These are phyloP conservation scores for Triticum urartu DNA, from an alignment of 176 grass and related monocot genomes.

Conservation along the genomic window DNA sequence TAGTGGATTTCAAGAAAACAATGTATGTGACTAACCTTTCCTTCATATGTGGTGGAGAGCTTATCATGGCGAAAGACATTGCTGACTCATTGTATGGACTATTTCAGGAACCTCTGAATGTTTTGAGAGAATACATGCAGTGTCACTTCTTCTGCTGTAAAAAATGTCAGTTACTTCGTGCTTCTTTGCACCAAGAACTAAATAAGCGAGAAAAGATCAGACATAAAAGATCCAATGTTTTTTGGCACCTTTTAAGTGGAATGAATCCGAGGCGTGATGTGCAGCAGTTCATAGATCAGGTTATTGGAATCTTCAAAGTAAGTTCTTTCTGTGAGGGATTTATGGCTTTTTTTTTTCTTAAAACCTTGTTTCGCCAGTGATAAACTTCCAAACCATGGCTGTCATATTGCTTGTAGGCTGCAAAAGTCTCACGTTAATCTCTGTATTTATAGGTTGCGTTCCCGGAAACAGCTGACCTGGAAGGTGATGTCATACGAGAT, in stretches of 20 bases:
- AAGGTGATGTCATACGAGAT: constrained; percentile 31
- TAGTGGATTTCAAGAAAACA: constrained; percentile 8
- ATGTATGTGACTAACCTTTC: constrained; percentile 33
- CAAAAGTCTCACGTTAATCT: constrained; percentile 39
- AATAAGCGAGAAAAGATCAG: constrained; percentile 40
- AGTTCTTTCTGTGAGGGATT: constrained; percentile 6
- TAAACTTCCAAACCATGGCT: constrained; percentile 23
- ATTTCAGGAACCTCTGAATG: constrained; percentile 45
- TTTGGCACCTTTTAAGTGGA: constrained; percentile 71
- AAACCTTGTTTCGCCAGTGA: background rate
- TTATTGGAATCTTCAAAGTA: constrained; percentile 67
- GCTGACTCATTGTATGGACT: constrained; percentile 20
- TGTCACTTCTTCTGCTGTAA: constrained; percentile 45
- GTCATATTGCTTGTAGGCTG: constrained; percentile 20
- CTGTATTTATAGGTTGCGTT: constrained; percentile 64
- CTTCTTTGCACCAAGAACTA: constrained; percentile 35
- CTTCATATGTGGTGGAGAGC: constrained; percentile 20
- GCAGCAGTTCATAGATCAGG: constrained; percentile 39
- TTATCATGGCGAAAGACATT: constrained; percentile 23
- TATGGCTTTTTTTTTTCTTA: background rate
- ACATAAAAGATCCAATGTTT: constrained; percentile 38
- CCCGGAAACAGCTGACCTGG: constrained; percentile 35
- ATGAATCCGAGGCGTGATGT: constrained; percentile 25
- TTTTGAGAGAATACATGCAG: constrained; percentile 41
- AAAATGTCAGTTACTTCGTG: constrained; percentile 35